Evolutionary conservation across 2,329 filamentous ascomycete genomes (phyloP).

Genomic region (Fusarium tjaetaba): DNA sequence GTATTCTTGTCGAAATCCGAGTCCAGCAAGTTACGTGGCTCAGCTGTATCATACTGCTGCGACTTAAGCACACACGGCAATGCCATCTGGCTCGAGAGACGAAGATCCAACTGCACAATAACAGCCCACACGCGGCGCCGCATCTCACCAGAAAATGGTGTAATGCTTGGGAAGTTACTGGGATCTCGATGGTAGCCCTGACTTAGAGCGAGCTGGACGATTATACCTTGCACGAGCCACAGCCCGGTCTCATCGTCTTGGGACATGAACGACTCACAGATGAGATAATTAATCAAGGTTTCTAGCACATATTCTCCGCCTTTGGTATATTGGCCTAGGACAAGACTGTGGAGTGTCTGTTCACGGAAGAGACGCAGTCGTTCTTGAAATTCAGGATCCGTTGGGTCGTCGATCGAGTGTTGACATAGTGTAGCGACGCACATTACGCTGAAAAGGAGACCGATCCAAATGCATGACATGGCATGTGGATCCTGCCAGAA

Average conservation of each 20-base stretch:
- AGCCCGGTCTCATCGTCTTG: conserved; percentile 4
- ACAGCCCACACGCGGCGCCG: conserved; percentile 60
- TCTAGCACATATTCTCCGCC: conserved; percentile 26
- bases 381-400: background rate
- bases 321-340: conserved; percentile 17
- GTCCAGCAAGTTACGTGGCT: conserved; percentile 17
- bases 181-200: conserved; percentile 33
- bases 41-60: conserved; percentile 13
- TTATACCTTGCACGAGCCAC: conserved; percentile 23
- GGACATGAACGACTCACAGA: conserved; percentile 17
- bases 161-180: conserved; percentile 16
- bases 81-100: conserved; percentile 72
- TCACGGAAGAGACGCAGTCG: background rate
- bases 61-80: conserved; percentile 46
- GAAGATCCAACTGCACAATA: conserved; percentile 65
- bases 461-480: background rate
- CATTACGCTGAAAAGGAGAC: background rate
- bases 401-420: background rate
- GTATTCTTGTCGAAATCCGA: conserved; percentile 20
- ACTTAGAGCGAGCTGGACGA: conserved; percentile 26
- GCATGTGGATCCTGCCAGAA: background rate
- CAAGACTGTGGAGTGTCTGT: background rate
- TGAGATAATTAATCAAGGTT: conserved; percentile 21
- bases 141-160: conserved; percentile 60
- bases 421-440: background rate